Evolutionary conservation across 2,329 filamentous ascomycete species (phyloP), one percentile per base, ranked within the genome.

Genomic region (Penicillium polonicum): DNA sequence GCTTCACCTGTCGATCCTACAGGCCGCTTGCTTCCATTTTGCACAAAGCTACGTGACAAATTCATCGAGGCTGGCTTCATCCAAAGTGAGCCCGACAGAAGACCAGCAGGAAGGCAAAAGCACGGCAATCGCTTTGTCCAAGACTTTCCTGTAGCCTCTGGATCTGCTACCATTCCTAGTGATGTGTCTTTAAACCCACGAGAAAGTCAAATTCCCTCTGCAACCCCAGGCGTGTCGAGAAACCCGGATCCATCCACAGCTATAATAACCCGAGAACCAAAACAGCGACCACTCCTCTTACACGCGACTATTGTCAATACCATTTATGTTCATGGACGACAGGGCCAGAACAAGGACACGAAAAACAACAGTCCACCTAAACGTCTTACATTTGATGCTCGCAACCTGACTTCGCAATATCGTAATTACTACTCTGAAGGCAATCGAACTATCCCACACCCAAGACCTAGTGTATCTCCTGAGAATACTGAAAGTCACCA

Each of bases 281-380:
- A 69, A 31, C 62, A 59, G 5, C 69, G 90, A 54, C 83, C 85
- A 7, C 72, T 97, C 60, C 82, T 90, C 21, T 75, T 97, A 51
- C 93, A 97, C 70, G 91, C 90, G 19, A 97, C 93, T 0, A 78
- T 97, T 4, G 76, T 94, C 50, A 96, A 97, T 72, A 95, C 92
- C 0, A 84, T 92, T 15, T 95, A 96, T 70, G 85, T 72, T 36
- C 64, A 63, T 17, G 64, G 70, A 7, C 64, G 65, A 38, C 59
- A 57, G 21, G 62, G 53, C 6, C 38, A 51, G n/a, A 53, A 54
- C 56, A 48, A 61, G 54, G 10, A 44, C 38, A 51, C 15, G 35
- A 62, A 19, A 21, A 21, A 8, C 57, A 48, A 29, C 57, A 57
- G 13, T 64, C 48, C 21, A 31, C 66, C 61, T 5, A 66, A 60